Evolutionary conservation across 78 protist genomes (phyloP).

Genomic region (Chrysochromulina parva): DNA sequence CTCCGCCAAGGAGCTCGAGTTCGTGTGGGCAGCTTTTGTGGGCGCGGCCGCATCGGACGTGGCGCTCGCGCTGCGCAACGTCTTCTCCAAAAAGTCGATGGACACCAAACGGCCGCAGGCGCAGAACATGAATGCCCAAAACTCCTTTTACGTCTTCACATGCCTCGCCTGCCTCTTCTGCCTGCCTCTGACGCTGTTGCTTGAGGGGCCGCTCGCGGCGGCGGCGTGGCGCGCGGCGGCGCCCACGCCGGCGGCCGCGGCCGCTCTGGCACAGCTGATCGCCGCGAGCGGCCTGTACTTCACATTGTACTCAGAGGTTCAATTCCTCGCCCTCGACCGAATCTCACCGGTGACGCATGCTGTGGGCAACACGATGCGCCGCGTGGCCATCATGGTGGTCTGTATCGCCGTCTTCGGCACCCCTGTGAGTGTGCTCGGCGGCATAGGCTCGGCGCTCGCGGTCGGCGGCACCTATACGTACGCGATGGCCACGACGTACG

Average conservation of each 20-base stretch:
- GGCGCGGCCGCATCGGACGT: not conserved
- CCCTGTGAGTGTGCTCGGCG: not conserved
- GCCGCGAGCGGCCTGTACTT: not conserved
- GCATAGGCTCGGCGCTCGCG: not conserved
- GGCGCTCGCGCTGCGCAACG: constrained; percentile 1
- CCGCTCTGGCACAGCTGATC: not conserved
- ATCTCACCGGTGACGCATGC: too few species aligned
- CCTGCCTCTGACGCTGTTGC: not conserved
- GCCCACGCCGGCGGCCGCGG: not conserved
- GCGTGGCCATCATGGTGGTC: not conserved
- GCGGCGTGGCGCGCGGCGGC: not conserved
- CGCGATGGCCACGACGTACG: not conserved
- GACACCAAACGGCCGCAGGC: not conserved
- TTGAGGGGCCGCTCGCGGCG: not conserved
- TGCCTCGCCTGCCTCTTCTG: not conserved
- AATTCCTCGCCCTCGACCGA: too few species aligned
- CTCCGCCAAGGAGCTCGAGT: not conserved
- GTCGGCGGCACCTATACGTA: not conserved
- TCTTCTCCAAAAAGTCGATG: not conserved
- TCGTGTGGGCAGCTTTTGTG: not conserved
- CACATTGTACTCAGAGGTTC: not conserved
- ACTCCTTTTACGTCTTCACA: not conserved
- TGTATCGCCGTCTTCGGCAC: not conserved
- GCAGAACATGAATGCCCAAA: not conserved
- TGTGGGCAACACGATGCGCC: not conserved